phyloP scores from a whole-genome alignment of 1,139 yeast species.

The Yamadazyma pseudoaaseri region DNA sequence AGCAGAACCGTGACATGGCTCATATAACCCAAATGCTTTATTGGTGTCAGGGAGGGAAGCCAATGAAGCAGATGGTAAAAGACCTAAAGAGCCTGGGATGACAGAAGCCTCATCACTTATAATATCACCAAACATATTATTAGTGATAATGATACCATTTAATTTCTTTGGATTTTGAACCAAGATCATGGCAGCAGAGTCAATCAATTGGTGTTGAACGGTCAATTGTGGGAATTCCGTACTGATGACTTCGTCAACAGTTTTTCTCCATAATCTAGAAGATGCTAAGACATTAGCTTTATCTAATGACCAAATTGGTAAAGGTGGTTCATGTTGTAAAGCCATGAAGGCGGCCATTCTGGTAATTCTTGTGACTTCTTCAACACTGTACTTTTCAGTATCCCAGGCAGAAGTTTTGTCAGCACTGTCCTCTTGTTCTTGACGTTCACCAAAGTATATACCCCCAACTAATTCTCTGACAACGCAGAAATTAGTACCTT shows the following conservation, averaged over 20 bases:
- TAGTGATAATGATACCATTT: slow-evolving; percentile 88
- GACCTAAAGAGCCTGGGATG: slow-evolving; percentile 95
- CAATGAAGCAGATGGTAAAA: slow-evolving; percentile 93
- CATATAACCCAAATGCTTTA: slow-evolving; percentile 91
- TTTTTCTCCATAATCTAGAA: slow-evolving; percentile 92
- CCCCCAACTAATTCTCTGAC: slow-evolving; percentile 98
- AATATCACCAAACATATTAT: slow-evolving; percentile 98
- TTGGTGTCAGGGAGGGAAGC: slow-evolving; percentile 94
- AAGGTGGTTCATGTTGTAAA: slow-evolving; percentile 86
- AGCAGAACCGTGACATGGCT: slow-evolving; percentile 98
- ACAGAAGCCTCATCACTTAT: slow-evolving; percentile 97
- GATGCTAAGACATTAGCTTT: slow-evolving; percentile 97
- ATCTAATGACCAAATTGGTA: slow-evolving; percentile 93
- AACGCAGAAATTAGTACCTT: slow-evolving; percentile 87
- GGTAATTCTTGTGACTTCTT: slow-evolving; percentile 91
- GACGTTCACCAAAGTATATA: slow-evolving; percentile 92
- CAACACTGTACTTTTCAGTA: slow-evolving; percentile 85
- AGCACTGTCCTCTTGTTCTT: slow-evolving; percentile 83
- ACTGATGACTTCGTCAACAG: slow-evolving; percentile 79
- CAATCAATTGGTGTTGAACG: slow-evolving; percentile 91
- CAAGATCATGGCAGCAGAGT: slow-evolving; percentile 97
- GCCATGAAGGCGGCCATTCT: slow-evolving; percentile 99
- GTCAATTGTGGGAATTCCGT: slow-evolving; percentile 87
- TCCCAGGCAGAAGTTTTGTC: slow-evolving; percentile 73
- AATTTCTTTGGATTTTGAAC: slow-evolving; percentile 86